These are phyloP conservation scores for Metschnikowia noctiluminum DNA, from an alignment of 805 yeast genomes.

Conservation along the genomic window DNA sequence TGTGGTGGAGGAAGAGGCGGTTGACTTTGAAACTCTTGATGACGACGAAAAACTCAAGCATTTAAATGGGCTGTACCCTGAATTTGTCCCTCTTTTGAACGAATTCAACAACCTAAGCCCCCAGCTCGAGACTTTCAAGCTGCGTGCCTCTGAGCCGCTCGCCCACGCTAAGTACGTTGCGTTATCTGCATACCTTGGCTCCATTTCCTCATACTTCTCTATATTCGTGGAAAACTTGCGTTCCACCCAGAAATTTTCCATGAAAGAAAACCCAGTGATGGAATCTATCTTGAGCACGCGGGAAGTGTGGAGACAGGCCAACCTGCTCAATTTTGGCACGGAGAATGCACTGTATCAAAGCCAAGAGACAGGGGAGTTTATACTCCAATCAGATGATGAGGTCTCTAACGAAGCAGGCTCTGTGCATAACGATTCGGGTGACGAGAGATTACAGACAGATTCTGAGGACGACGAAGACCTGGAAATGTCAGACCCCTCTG, in stretches of 20 bases:
- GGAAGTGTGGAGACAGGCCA: conserved; percentile 88
- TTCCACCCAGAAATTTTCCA: conserved; percentile 52
- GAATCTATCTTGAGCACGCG: conserved; percentile 75
- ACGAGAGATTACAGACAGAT: conserved; percentile 11
- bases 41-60: conserved; percentile 50
- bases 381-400: neutral
- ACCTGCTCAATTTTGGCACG: conserved; percentile 23
- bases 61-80: conserved; percentile 70
- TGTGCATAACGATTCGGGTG: conserved; percentile 1
- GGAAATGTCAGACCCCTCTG: conserved; percentile 18
- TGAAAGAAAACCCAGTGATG: conserved; percentile 91
- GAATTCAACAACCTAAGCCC: conserved; percentile 51
- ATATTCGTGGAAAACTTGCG: conserved; percentile 57
- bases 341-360: neutral
- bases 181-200: conserved; percentile 71
- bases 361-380: neutral
- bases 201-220: conserved; percentile 76
- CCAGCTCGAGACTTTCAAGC: conserved; percentile 36
- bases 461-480: conserved; percentile 11
- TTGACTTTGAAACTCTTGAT: conserved; percentile 37
- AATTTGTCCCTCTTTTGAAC: conserved; percentile 69
- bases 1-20: conserved; percentile 15
- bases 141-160: conserved; percentile 18
- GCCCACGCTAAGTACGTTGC: conserved; percentile 62
- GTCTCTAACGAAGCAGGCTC: neutral